These are phyloP conservation scores for Beauveria pseudobassiana DNA, from an alignment of 2,329 filamentous ascomycete genomes.

Conservation along the genomic window DNA sequence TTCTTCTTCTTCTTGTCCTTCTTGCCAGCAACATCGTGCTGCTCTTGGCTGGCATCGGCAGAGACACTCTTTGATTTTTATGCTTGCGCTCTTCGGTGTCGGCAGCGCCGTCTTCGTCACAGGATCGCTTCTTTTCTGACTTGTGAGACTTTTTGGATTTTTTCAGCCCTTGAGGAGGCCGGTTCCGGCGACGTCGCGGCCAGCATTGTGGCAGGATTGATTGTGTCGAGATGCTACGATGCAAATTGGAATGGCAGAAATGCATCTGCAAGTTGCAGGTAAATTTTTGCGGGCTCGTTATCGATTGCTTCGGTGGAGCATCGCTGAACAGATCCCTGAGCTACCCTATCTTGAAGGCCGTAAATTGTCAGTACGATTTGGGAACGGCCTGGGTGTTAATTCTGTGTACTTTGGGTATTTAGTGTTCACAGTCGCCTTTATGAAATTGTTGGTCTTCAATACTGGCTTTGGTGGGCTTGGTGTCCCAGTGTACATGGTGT, in stretches of 20 bases:
- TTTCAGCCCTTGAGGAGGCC: slow-evolving; percentile 26
- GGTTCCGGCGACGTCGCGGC: slow-evolving; percentile 25
- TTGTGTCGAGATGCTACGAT: slow-evolving; percentile 8
- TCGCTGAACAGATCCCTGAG: not conserved
- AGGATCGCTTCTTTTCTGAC: slow-evolving; percentile 36
- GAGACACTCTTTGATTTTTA: slow-evolving; percentile 42
- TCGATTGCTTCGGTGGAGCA: slow-evolving; percentile 12
- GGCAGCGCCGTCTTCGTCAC: slow-evolving; percentile 34
- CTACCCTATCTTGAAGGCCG: not conserved
- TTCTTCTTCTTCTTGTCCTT: slow-evolving; percentile 27
- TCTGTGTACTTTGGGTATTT: too few species aligned
- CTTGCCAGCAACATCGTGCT: slow-evolving; percentile 23
- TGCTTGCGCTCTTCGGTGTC: slow-evolving; percentile 36
- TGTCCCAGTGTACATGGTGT: too few species aligned
- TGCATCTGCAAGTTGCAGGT: not conserved
- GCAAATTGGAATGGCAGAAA: slow-evolving; percentile 1
- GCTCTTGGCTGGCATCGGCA: slow-evolving; percentile 18
- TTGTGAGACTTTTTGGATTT: slow-evolving; percentile 28
- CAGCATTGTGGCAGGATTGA: slow-evolving; percentile 23
- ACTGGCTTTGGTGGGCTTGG: too few species aligned
- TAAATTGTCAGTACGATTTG: too few species aligned
- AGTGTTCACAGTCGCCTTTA: too few species aligned
- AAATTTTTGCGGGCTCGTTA: slow-evolving; percentile 19
- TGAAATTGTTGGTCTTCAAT: too few species aligned
- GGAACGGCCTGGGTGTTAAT: too few species aligned